Evolutionary conservation across 768 basidiomycete species (phyloP), one percentile per base, ranked within the genome.

Genomic region (Amanita rimosa): DNA sequence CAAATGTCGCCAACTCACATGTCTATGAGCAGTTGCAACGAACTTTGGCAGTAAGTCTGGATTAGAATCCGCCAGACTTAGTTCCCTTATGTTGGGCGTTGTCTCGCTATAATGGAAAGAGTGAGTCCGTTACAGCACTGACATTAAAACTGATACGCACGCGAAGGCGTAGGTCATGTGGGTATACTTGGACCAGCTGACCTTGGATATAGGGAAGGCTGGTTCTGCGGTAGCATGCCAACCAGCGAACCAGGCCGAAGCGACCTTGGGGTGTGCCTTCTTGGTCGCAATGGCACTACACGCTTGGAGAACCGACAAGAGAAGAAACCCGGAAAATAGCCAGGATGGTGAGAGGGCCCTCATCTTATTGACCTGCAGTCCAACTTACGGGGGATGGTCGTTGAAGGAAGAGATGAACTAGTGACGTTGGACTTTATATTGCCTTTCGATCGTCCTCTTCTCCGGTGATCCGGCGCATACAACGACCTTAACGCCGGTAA

Each of bases 161-260:
- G 80, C 84, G 53, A 86, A 85, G 3, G 85, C 73, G 62, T 83
- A 89, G 10, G 76, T 76, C 53, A 85, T 61, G 48, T 77, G 70
- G 1, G 76, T 85, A 63, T 87, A 88, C 63, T 74, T 75, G 3
- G 60, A 58, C 85, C 85, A 89, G 50, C 68, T 69, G 54, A 89
- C 69, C 35, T 74, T 66, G 22, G 69, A 64, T 24, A 81, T 67
- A 1, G 74, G 65, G 55, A 79, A 81, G 0, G 64, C 65, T 26
- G 47, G 47, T 10, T 16, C 8, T 29, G 62, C 54, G 4, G 60
- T 62, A 19, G 74, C 61, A 58, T 83, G 79, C 78, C 79, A 88
- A 37, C 79, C 78, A 26, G 83, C 77, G 55, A 75, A 85, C 81
- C 81, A 87, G 8, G 75, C 69, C n/a, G 72, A 63, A 1, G 79